Evolutionary conservation across 352 stramenopile genomes (phyloP), one percentile per base, ranked within the genome.

Genomic region (Lagenidium giganteum): DNA sequence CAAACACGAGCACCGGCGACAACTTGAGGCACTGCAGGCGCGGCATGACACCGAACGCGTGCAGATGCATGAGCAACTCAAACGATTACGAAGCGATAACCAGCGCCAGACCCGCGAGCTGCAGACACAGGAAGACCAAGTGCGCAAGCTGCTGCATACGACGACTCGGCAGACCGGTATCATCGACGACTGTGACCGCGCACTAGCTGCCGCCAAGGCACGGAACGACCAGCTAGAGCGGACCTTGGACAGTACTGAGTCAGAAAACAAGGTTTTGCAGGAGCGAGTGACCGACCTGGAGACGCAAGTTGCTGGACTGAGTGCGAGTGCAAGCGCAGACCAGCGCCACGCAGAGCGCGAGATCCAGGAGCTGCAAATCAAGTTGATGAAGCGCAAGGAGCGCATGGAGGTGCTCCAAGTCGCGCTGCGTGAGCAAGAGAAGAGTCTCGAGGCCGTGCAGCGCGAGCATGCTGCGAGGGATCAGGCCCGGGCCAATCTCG

Each of bases 141-240:
- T 81, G 5, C 54, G 71, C 45, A 61, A 72, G 3, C 48, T 89
- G 27, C 53, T 83, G 16, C 58, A 59, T 7, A 89, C 77, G 20
- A 86, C 77, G 3, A 57, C 76, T 32, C 47, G 74, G 6, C 77
- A 89, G 48, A 87, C 73, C 23, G 59, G 55, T n/a, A 63, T 89
- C 41, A 85, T 87, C 25, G 74, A 89, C 31, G 77, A 89, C 33
- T 89, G 71, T 31, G 71, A 89, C 33, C 73, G 70, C 13, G 62
- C 61, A 22, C 46, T 89, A 4, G 61, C 57, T 3, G 69, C 85
- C 21, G 50, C 60, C 11, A 69, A 70, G 47, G 48, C 24, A 7
- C 67, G 76, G 38, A 56, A 71, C 8, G 58, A 81, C 21, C 67
- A 86, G 23, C 26, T 72, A 6, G 39, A 69, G 33, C n/a, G n/a